Conservation (phyloP, 441 rosid species). For the Adansonia gregorii region DNA sequence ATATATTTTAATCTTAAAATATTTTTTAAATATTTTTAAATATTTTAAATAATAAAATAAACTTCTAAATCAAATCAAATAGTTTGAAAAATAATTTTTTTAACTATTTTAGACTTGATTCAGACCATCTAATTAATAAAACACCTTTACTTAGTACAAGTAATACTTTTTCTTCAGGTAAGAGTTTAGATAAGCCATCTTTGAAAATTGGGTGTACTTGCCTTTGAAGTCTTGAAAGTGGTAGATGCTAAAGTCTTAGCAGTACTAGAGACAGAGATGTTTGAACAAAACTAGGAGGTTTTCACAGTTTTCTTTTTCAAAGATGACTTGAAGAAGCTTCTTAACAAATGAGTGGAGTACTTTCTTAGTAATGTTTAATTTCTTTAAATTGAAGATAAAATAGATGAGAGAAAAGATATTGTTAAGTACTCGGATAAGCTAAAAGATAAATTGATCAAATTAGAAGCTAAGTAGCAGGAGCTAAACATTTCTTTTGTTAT, state of each 20-base stretch:
- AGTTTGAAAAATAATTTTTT: too few relatives aligned
- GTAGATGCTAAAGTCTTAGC: conserved; percentile 18
- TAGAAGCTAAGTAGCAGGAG: not conserved
- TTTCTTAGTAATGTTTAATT: not conserved
- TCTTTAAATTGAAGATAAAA: not conserved
- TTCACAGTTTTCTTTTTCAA: not conserved
- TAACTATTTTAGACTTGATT: too few relatives aligned
- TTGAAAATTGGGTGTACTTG: conserved; percentile 18
- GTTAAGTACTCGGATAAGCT: not conserved
- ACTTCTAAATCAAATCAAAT: too few relatives aligned
- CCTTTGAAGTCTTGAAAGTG: conserved; percentile 8
- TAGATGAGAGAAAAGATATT: not conserved
- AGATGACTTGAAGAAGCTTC: not conserved
- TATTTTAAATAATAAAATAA: too few relatives aligned
- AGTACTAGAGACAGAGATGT: not conserved
- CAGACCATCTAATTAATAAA: too few relatives aligned
- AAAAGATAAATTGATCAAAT: not conserved
- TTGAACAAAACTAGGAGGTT: not conserved
- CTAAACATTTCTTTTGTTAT: too few relatives aligned
- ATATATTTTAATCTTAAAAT: too few relatives aligned
- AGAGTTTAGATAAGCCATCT: conserved; percentile 26
- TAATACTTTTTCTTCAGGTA: not conserved
- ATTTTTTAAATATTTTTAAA: too few relatives aligned
- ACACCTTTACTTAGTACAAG: not conserved
- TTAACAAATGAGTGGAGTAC: not conserved